Conservation (phyloP, 495 filamentous ascomycete species). For the Xylona heveae region DNA sequence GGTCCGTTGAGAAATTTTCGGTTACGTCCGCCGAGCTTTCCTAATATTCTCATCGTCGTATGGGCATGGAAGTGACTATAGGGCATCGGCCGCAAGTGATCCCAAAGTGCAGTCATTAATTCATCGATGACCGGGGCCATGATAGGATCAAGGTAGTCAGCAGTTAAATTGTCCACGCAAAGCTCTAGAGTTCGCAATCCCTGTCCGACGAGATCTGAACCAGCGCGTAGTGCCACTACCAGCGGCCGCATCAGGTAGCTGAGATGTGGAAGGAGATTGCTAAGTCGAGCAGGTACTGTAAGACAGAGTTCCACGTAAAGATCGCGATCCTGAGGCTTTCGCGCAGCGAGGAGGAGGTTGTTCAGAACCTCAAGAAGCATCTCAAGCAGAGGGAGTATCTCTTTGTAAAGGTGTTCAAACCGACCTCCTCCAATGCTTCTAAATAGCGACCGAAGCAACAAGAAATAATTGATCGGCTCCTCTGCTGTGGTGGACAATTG, state of each 20-base stretch:
- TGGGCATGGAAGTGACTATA: slow-evolving; percentile 95
- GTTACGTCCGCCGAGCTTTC: slow-evolving; percentile 90
- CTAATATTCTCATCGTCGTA: slow-evolving; percentile 94
- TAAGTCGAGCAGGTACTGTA: slow-evolving; percentile 84
- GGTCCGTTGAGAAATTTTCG: slow-evolving; percentile 83
- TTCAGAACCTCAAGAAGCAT: slow-evolving; percentile 96
- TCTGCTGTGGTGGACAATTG: slow-evolving; percentile 87
- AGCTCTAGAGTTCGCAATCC: slow-evolving; percentile 85
- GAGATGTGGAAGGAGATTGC: slow-evolving; percentile 89
- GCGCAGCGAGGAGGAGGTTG: slow-evolving; percentile 69
- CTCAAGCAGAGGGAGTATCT: slow-evolving; percentile 85
- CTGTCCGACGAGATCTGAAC: slow-evolving; percentile 84
- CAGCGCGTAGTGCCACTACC: slow-evolving; percentile 78
- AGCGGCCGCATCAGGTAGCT: slow-evolving; percentile 94
- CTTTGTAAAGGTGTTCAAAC: slow-evolving; percentile 95
- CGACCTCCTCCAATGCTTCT: slow-evolving; percentile 91
- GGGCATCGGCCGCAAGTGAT: slow-evolving; percentile 75
- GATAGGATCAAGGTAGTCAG: slow-evolving; percentile 94
- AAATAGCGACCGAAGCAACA: slow-evolving; percentile 79
- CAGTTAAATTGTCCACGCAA: slow-evolving; percentile 94
- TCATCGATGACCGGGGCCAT: slow-evolving; percentile 99
- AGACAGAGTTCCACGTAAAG: slow-evolving; percentile 92
- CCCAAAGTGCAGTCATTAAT: slow-evolving; percentile 88
- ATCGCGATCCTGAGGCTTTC: slow-evolving; percentile 78
- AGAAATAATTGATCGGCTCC: slow-evolving; percentile 97